Evolutionary conservation across 805 yeast genomes (phyloP), one percentile per base, ranked within the genome.

Genomic region (Sungouiozyma ichnusensis): DNA sequence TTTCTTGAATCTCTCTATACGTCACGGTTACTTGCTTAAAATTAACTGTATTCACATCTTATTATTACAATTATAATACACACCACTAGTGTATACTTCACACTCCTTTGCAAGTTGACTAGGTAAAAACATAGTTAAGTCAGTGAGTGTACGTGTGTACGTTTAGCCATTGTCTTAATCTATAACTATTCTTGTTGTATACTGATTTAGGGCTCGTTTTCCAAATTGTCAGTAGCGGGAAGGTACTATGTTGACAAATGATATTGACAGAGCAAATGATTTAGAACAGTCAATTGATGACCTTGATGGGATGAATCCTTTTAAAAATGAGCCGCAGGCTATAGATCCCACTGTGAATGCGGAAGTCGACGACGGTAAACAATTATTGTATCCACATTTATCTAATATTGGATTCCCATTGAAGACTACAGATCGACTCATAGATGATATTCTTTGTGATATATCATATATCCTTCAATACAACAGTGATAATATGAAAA

Each of bases 371-470:
- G 51, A 48, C 41, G 65, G 65, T 13, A 55, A 48, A 20, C 43
- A 44, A 7, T 35, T 57, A 6, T 36, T 61, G 40, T 61, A 61
- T 36, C 52, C 57, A 13, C 40, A 50, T 35, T 36, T 49, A 16
- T 33, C 11, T 24, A 6, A 42, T 15, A 37, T 34, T 3, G 33
- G 35, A 6, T 54, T 51, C 34, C 63, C 63, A 4, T 75, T 76
- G 61, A 83, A 82, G 51, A 81, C 90, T 0, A 60, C 79, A 4
- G 82, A 82, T 51, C 65, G 90, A 42, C 65, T 83, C 16, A 50
- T 81, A 17, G 86, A 80, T 55, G 90, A 82, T 52, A 54, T 82
- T 24, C 63, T 72, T 40, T 69, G 66, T 24, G 74, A 69, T 44
- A 54, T 71, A 7, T 47, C 60, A 27, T 67, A 18, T 24, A 17